Percentiles rank a stretch among this genome's conserved stretches.
These are phyloP conservation scores for Scedosporium dehoogii DNA, from an alignment of 2,329 filamentous ascomycete species.

Conservation along the genomic window DNA sequence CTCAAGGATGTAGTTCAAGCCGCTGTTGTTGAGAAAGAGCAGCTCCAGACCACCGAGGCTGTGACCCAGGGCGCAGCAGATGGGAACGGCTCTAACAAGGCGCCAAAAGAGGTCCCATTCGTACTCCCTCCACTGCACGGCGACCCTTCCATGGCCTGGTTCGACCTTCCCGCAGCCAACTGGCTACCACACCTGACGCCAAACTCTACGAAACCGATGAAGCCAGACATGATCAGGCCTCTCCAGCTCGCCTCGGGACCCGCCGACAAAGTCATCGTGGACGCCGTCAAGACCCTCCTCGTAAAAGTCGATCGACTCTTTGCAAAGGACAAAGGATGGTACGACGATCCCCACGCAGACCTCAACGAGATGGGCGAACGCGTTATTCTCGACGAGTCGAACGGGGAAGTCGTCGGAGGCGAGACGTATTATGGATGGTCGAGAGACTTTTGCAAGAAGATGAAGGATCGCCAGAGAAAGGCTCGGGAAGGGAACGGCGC, in stretches of 20 bases:
- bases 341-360: constrained; percentile 43
- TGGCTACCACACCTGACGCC: constrained; percentile 71
- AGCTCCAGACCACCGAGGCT: constrained; percentile 12
- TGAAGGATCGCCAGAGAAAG: constrained; percentile 49
- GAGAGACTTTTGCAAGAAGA: constrained; percentile 66
- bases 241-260: constrained; percentile 60
- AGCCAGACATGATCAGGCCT: constrained; percentile 59
- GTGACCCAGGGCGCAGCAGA: constrained; percentile 12
- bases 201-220: constrained; percentile 66
- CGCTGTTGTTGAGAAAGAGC: constrained; percentile 15
- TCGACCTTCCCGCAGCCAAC: constrained; percentile 73
- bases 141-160: constrained; percentile 62
- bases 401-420: constrained; percentile 51
- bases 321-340: constrained; percentile 34
- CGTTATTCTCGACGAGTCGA: constrained; percentile 54
- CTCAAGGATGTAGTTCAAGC: constrained; percentile 48
- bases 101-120: constrained; percentile 51
- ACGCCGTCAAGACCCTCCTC: constrained; percentile 61
- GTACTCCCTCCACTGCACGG: constrained; percentile 69
- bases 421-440: constrained; percentile 89
- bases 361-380: constrained; percentile 68
- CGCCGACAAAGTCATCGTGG: constrained; percentile 54
- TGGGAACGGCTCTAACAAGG: constrained; percentile 10
- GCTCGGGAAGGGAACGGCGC: constrained; percentile 13
- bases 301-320: constrained; percentile 62